Evolutionary conservation across 1,284 basidiomycete genomes (phyloP), one percentile per base, ranked within the genome.

Genomic region (Fomitopsis betulina): DNA sequence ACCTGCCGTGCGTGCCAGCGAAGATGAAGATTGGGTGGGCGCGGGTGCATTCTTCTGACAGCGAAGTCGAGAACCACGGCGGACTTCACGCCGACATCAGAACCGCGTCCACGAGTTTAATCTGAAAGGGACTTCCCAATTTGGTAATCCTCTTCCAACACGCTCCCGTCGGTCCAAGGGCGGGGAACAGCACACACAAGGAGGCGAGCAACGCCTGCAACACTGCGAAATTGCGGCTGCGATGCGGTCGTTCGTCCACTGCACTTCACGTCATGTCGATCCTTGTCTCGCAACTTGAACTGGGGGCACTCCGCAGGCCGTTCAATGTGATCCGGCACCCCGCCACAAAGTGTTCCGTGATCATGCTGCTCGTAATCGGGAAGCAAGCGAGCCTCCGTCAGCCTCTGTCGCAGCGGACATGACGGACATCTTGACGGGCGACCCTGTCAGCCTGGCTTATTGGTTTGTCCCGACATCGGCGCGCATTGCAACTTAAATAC

Each of bases 321-420:
- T 51, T 51, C 33, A 33, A 37, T 33, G 33, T 51, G 49, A 51
- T 51, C 49, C 49, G 49, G 49, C 49, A 32, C 12, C 15, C 30
- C 49, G 49, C 49, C 49, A 51, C 49, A 51, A 35, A n/a, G 19
- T 37, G 49, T 51, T 51, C 49, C 49, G 49, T 6, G 49, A 51
- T 51, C 49, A 51, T 19, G 10, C 30, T 35, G 5, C 19, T 15
- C 12, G 32, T 51, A 23, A 35, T 51, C 33, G 32, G 49, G 30
- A 47, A 47, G 25, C 45, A 47, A 47, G 45, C 45, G 45, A 47
- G 45, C 45, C 45, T 47, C 25, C 19, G 25, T 30, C 19, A 30
- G 25, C 15, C 45, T 47, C 25, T 8, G 25, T 30, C 19, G 17
- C 13, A 30, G 45, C 45, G 45, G 45, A 47, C 5, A 30, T 47